Percentiles rank a stretch among this genome's conserved stretches.
phyloP scores from a whole-genome alignment of 73 alveolate species.

The Stentor coeruleus region DNA sequence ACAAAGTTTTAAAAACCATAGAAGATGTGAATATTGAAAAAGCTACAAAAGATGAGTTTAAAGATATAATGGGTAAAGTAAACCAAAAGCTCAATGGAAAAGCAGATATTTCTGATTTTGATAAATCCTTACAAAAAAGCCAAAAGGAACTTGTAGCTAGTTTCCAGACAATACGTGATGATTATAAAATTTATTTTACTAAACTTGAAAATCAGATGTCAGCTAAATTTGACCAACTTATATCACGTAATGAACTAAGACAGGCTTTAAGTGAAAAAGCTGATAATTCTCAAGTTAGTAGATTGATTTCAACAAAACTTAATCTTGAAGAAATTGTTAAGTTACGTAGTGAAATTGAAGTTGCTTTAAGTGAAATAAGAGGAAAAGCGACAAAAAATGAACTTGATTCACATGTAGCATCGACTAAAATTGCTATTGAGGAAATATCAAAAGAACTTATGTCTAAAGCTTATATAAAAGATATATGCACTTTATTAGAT shows the following conservation, averaged over 20 bases:
- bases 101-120: slow-evolving; percentile 8
- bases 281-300: slow-evolving; percentile 50
- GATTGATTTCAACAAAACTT: slow-evolving; percentile 53
- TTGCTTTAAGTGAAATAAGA: background rate
- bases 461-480: slow-evolving; percentile 74
- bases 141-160: background rate
- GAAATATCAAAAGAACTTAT: slow-evolving; percentile 76
- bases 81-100: background rate
- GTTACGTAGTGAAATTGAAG: slow-evolving; percentile 1
- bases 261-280: slow-evolving; percentile 46
- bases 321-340: slow-evolving; percentile 30
- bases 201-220: slow-evolving; percentile 8
- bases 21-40: background rate
- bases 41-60: background rate
- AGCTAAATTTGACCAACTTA: slow-evolving; percentile 39
- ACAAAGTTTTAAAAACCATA: background rate
- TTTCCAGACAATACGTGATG: slow-evolving; percentile 3
- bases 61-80: background rate
- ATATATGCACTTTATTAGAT: slow-evolving; percentile 66
- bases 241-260: slow-evolving; percentile 55
- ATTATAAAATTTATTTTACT: background rate
- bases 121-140: background rate
- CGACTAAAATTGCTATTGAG: slow-evolving; percentile 55
- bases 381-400: background rate
- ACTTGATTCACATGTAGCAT: background rate